phyloP scores from a whole-genome alignment of 345 rosid species.

The Salix viminalis region DNA sequence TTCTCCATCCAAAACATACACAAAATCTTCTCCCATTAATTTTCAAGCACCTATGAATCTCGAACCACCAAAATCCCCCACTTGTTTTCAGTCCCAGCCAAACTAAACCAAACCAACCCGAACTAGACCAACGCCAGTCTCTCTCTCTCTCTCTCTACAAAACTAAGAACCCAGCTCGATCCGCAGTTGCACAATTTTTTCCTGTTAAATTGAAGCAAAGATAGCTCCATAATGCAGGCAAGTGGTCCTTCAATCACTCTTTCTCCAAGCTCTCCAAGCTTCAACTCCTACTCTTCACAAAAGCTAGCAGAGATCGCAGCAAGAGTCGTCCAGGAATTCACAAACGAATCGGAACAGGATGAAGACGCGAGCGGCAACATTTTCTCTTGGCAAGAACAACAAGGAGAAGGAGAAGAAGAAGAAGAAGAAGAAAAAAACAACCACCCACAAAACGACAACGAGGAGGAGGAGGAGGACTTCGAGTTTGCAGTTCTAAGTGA shows the following conservation, averaged over 20 bases:
- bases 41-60: background rate
- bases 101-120: too few relatives aligned
- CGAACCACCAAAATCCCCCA: background rate
- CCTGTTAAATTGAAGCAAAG: background rate
- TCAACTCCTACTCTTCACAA: conserved; percentile 31
- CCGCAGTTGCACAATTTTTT: background rate
- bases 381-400: background rate
- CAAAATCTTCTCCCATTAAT: background rate
- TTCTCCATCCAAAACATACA: background rate
- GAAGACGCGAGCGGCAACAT: background rate
- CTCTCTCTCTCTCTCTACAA: background rate
- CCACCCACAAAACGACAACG: background rate
- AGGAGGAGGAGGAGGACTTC: conserved; percentile 19
- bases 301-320: conserved; percentile 35
- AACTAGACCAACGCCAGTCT: background rate
- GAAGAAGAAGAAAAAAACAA: background rate
- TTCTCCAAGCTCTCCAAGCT: conserved; percentile 31
- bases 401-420: background rate
- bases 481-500: conserved; percentile 29
- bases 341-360: background rate
- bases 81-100: background rate
- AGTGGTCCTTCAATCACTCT: background rate
- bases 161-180: background rate
- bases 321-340: conserved; percentile 30
- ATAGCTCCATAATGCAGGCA: conserved; percentile 6